Evolutionary conservation across 1,284 basidiomycete genomes (phyloP), one percentile per base, ranked within the genome.

Genomic region (Sparassis latifolia): DNA sequence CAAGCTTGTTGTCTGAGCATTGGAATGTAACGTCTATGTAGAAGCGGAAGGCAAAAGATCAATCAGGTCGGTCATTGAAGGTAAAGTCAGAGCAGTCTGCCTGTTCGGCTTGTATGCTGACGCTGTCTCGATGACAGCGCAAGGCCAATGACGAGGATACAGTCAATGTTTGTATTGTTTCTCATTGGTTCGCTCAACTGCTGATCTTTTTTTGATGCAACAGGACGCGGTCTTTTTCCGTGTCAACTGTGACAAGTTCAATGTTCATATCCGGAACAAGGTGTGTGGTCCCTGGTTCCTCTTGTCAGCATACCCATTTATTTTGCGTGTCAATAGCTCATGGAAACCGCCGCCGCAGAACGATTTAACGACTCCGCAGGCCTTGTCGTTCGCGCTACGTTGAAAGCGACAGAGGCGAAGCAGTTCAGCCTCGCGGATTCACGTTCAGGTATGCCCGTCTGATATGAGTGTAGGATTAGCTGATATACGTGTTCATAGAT

Each of bases 211-310:
- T 27, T 45, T 20, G 44, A 49, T 20, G 40, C 6, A 27, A 2
- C 53, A 93, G 90, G 79, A 86, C 27, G 73, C 74, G 2, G 77
- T 87, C 28, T 86, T 86, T 68, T 88, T 94, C 63, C 82, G 88
- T 43, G 79, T 97, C 49, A 94, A 97, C 68, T 89, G 85, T 62
- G 88, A 95, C 58, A 87, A 84, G 58, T 96, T 95, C 69, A 86
- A 91, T 58, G 75, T 94, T 33, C 85, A 92, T 59, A 83, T 97
- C 45, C 86, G 96, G 35, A 95, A 97, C 67, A 78, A 87, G 66
- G 91, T 90, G 58, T 37, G 77, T 61, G 10, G 42, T 35, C 12
- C 9, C 6, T 43, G 7, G 9, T 2, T 47, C 7, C 42, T 33
- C 27, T 39, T 33, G 29, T 20, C 28, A 30, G 12, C 20, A 33